These are phyloP conservation scores for Calcarisporium arbuscula DNA, from an alignment of 2,329 filamentous ascomycete genomes.

Conservation along the genomic window DNA sequence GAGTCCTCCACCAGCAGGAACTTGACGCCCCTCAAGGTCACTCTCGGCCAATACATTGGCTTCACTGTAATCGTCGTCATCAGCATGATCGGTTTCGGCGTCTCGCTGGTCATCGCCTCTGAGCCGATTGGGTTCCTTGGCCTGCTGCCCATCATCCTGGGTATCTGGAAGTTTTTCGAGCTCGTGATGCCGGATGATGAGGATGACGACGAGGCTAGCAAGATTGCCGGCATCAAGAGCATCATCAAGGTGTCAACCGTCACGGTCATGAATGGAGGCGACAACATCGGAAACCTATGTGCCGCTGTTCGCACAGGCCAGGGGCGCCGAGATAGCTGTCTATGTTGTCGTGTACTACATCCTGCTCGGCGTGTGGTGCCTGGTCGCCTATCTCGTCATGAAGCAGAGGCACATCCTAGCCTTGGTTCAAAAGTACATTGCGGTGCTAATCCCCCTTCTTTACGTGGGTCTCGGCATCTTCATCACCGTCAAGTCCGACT, in stretches of 20 bases:
- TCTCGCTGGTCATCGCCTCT: slow-evolving; percentile 22
- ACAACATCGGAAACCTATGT: slow-evolving; percentile 30
- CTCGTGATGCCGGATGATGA: slow-evolving; percentile 14
- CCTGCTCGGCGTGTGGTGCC: slow-evolving; percentile 24
- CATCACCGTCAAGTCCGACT: slow-evolving; percentile 24
- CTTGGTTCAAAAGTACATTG: slow-evolving; percentile 18
- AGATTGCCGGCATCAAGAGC: slow-evolving; percentile 10
- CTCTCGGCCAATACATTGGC: slow-evolving; percentile 22
- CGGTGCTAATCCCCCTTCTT: slow-evolving; percentile 20
- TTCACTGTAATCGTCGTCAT: slow-evolving; percentile 26
- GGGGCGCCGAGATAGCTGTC: slow-evolving; percentile 23
- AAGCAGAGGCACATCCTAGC: slow-evolving; percentile 22
- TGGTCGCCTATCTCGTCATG: slow-evolving; percentile 22
- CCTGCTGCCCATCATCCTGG: slow-evolving; percentile 24
- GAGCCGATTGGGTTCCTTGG: slow-evolving; percentile 29
- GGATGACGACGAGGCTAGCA: slow-evolving; percentile 9
- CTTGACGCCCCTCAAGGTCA: slow-evolving; percentile 16
- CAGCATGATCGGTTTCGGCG: slow-evolving; percentile 27
- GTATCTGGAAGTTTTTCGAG: slow-evolving; percentile 21
- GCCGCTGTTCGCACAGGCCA: slow-evolving; percentile 25
- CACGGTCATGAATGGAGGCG: slow-evolving; percentile 27
- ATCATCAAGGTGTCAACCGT: slow-evolving; percentile 22
- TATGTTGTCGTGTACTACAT: slow-evolving; percentile 26
- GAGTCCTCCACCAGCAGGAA: slow-evolving; percentile 20
- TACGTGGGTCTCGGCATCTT: slow-evolving; percentile 26